Conservation (phyloP, 352 stramenopile species). For the Phytopythium oedochilum region DNA sequence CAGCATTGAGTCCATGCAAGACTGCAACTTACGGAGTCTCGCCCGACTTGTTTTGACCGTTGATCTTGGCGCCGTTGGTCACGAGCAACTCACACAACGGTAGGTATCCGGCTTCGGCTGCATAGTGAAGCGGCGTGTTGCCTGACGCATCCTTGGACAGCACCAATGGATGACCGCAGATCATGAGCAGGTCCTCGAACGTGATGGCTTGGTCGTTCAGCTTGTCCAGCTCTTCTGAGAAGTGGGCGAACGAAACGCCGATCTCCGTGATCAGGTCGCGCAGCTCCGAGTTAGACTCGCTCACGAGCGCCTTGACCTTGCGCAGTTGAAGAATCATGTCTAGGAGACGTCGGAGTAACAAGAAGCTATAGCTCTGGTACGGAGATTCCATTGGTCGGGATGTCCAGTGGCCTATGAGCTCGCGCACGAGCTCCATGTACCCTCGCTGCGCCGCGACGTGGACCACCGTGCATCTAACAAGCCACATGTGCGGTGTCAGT, state of each 20-base stretch:
- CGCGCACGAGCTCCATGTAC: constrained; percentile 53
- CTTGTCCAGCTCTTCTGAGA: constrained; percentile 63
- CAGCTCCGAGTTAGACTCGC: constrained; percentile 53
- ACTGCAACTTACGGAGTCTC: constrained; percentile 58
- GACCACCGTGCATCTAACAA: constrained; percentile 35
- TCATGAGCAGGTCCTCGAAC: constrained; percentile 57
- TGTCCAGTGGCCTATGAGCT: constrained; percentile 59
- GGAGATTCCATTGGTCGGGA: constrained; percentile 53
- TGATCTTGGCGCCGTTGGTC: constrained; percentile 63
- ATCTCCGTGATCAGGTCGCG: constrained; percentile 42
- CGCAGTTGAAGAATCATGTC: constrained; percentile 46
- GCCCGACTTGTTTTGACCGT: constrained; percentile 70
- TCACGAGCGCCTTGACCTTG: constrained; percentile 43
- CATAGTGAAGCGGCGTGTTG: constrained; percentile 76
- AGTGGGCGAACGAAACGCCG: constrained; percentile 53
- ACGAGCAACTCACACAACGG: constrained; percentile 58
- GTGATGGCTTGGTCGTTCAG: constrained; percentile 47
- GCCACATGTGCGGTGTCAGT: too few relatives aligned
- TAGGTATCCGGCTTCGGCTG: constrained; percentile 70
- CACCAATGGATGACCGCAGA: constrained; percentile 69
- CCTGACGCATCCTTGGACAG: constrained; percentile 53
- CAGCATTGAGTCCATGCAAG: neutral
- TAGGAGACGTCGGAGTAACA: constrained; percentile 41
- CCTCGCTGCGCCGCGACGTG: constrained; percentile 68
- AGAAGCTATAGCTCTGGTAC: constrained; percentile 61